phyloP scores from a whole-genome alignment of 345 rosid genomes.

The Nephelium lappaceum region DNA sequence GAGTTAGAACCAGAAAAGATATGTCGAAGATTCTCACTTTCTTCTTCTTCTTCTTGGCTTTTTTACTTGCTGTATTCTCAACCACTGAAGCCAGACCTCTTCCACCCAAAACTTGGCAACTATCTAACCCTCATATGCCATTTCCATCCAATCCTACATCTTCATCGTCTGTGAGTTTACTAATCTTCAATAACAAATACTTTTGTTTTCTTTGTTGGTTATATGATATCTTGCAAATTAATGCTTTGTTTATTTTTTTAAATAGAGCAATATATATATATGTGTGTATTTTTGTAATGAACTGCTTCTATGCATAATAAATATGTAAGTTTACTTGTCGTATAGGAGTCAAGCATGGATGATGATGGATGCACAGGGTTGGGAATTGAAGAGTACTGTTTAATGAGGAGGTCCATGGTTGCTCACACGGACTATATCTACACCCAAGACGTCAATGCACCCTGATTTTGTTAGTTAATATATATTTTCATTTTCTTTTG shows the following conservation, averaged over 20 bases:
- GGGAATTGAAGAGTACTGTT: constrained; percentile 44
- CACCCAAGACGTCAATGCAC: constrained; percentile 46
- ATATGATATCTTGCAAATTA: neutral
- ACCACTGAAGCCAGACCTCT: constrained; percentile 24
- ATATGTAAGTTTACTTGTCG: too few species aligned
- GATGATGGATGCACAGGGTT: constrained; percentile 39
- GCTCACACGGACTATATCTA: constrained; percentile 63
- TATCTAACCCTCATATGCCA: constrained; percentile 16
- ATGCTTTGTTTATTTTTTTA: neutral
- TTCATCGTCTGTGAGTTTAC: constrained; percentile 28
- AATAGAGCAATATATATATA: too few species aligned
- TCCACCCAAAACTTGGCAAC: constrained; percentile 15
- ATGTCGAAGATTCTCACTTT: constrained; percentile 26
- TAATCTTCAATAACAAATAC: neutral
- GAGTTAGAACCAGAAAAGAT: neutral
- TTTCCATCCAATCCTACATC: constrained; percentile 9
- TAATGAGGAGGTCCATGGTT: constrained; percentile 42
- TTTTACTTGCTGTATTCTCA: constrained; percentile 30
- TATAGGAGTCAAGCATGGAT: constrained; percentile 32
- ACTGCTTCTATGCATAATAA: too few species aligned
- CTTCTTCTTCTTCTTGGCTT: constrained; percentile 34
- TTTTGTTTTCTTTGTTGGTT: neutral
- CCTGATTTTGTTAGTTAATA: neutral
- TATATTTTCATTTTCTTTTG: neutral
- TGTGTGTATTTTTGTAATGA: neutral